A percentile compares a stretch with the other conserved stretches of the same genome.
These are phyloP conservation scores for Psophocarpus tetragonolobus DNA, from an alignment of 306 rosid species.

Conservation along the genomic window DNA sequence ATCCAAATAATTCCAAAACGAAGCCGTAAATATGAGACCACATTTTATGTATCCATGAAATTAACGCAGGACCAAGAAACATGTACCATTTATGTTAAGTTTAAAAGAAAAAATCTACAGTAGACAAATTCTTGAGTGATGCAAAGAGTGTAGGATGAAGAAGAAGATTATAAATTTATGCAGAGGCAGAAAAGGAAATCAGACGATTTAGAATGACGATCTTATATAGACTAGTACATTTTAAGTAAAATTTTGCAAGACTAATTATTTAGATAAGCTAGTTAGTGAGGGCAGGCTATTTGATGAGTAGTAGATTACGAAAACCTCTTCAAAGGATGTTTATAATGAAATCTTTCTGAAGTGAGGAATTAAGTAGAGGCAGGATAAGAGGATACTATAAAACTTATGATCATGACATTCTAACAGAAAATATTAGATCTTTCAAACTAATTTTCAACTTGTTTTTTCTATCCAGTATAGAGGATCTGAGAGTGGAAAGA, in stretches of 20 bases:
- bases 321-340: background rate
- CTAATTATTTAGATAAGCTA: background rate
- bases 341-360: background rate
- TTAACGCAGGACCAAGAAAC: background rate
- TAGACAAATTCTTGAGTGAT: background rate
- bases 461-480: background rate
- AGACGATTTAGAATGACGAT: background rate
- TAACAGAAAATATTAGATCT: background rate
- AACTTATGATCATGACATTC: background rate
- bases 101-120: background rate
- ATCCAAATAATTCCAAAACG: background rate
- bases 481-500: background rate
- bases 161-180: background rate
- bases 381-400: background rate
- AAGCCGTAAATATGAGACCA: background rate
- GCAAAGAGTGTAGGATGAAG: background rate
- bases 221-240: background rate
- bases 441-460: background rate
- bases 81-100: background rate
- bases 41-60: background rate
- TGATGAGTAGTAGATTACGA: background rate
- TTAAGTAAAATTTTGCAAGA: background rate
- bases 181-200: background rate
- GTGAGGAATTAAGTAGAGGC: background rate
- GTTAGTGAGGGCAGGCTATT: background rate